Base-by-base conservation (phyloP, 1,284 basidiomycete genomes). In the Amylostereum chailletii region DNA sequence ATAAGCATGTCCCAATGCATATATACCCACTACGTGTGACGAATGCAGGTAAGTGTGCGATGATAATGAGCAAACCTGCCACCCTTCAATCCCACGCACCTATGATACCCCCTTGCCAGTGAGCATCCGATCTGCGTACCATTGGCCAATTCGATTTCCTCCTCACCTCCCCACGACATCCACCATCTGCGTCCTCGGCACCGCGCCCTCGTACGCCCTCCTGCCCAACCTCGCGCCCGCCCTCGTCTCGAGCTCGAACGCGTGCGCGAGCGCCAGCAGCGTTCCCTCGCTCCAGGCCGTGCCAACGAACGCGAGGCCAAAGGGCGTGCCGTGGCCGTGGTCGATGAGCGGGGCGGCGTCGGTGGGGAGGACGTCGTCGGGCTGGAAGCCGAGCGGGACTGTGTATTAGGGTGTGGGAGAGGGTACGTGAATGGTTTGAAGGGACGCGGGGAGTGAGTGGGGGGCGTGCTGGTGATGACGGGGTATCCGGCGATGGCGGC, bases 321-420 rank as follows among this genome's bases (percentile, higher is more conserved):
- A 76, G 0, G 83, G 83, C 5, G 77, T 68, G 8, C 79, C 76
- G 0, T 80, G 80, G 70, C 34, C 51, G 50, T 56, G 42, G 41
- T 49, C 36, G 32, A 52, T 46, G 29, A 51, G 55, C 1, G 60
- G 59, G 41, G 51, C 51, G 7, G 66, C 67, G 0, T 62, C 54
- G 0, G 60, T 58, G 5, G 65, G 57, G 1, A 59, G 58, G 3
- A 66, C 62, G 52, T 77, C 71, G 40, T 76, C 69, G 0, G 77
- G 78, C 53, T 74, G 76, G 64, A 83, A 83, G 0, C 79, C 79
- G 0, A 84, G 67, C 3, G 81, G 81, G 10, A 83, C 79, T 74
- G 51, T 34, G 39, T 6, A 5, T 11, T 6, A 40, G 39, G 11
- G 39, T 40, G n/a, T 19, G 39, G 5, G 29, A 6, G 39, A n/a